phyloP scores from a whole-genome alignment of 1,284 basidiomycete genomes.

The Apiotrichum sp. region DNA sequence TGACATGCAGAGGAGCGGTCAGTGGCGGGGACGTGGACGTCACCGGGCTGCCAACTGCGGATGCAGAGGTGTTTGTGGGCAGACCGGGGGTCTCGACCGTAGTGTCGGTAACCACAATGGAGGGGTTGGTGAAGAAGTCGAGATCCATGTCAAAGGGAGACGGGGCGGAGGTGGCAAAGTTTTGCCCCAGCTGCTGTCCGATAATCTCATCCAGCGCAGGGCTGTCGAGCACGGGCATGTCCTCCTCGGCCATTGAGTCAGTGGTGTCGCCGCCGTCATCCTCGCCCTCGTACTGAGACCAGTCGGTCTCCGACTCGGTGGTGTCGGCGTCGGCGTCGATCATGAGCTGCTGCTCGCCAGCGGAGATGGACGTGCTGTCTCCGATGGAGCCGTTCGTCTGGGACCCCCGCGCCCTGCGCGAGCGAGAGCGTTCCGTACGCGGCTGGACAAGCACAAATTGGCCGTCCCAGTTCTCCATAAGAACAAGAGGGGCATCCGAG shows the following conservation, averaged over 20 bases:
- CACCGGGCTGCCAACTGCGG: constrained; percentile 1
- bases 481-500: constrained; percentile 27
- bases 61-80: constrained; percentile 18
- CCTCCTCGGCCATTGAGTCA: constrained; percentile 45
- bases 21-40: not conserved
- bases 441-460: constrained; percentile 43
- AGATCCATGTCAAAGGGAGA: not conserved
- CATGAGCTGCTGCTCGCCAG: constrained; percentile 30
- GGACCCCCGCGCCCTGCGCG: constrained; percentile 19
- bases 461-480: constrained; percentile 47
- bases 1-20: not conserved
- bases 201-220: constrained; percentile 39
- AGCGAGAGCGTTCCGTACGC: constrained; percentile 21
- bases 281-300: constrained; percentile 31
- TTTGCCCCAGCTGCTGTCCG: constrained; percentile 20
- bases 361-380: constrained; percentile 29
- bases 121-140: constrained; percentile 9
- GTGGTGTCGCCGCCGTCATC: constrained; percentile 42
- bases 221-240: constrained; percentile 44
- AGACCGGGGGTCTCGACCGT: constrained; percentile 20
- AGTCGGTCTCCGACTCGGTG: constrained; percentile 21
- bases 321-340: constrained; percentile 39
- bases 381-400: constrained; percentile 30
- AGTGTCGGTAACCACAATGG: constrained; percentile 25
- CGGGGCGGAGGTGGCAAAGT: not conserved